These are phyloP conservation scores for Trametopsis cervina DNA, from an alignment of 768 basidiomycete species.

Conservation along the genomic window DNA sequence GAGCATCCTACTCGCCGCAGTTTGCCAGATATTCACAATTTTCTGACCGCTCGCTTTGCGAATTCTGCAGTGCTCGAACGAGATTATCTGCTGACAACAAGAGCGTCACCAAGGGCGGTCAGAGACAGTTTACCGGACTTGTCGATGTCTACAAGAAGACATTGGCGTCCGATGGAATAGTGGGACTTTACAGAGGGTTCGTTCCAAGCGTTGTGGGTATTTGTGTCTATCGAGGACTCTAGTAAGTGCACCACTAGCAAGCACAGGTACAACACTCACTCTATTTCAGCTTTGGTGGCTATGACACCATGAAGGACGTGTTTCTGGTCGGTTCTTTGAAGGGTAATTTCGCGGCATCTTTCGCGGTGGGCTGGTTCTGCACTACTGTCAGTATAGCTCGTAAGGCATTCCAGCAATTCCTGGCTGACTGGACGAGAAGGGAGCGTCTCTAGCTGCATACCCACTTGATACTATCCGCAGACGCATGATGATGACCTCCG, in stretches of 20 bases:
- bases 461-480: slow-evolving; percentile 39
- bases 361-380: slow-evolving; percentile 34
- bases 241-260: slow-evolving; percentile 22
- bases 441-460: slow-evolving; percentile 33
- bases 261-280: neutral
- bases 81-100: slow-evolving; percentile 35
- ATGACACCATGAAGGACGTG: slow-evolving; percentile 33
- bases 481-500: slow-evolving; percentile 43
- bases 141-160: slow-evolving; percentile 39
- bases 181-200: slow-evolving; percentile 37
- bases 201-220: slow-evolving; percentile 36
- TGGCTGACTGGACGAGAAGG: slow-evolving; percentile 14
- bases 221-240: slow-evolving; percentile 37
- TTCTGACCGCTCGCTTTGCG: too few relatives aligned
- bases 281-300: slow-evolving; percentile 34
- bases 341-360: slow-evolving; percentile 35
- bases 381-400: slow-evolving; percentile 27
- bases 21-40: too few relatives aligned
- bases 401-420: neutral
- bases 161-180: slow-evolving; percentile 31
- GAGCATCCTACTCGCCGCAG: slow-evolving; percentile 1
- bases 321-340: slow-evolving; percentile 32
- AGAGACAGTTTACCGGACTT: slow-evolving; percentile 34
- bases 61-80: slow-evolving; percentile 31
- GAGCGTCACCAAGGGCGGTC: slow-evolving; percentile 29